These are phyloP conservation scores for Apiotrichum domesticum DNA, from an alignment of 1,284 basidiomycete genomes.

Conservation along the genomic window DNA sequence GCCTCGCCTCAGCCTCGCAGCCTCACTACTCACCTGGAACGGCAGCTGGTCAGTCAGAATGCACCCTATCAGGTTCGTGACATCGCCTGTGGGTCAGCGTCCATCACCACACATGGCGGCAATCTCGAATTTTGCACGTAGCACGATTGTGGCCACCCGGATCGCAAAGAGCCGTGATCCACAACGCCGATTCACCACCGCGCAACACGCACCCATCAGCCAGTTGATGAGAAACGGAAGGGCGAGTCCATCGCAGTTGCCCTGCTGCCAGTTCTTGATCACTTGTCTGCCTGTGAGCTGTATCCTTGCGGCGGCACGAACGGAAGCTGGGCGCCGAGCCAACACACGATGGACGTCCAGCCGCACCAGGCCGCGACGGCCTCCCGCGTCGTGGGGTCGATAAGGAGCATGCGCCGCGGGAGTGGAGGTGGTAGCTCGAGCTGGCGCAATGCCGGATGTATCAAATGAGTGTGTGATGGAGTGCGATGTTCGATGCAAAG, in stretches of 20 bases:
- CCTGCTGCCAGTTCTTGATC: conserved; percentile 64
- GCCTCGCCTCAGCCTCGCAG: too few species aligned
- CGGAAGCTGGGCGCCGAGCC: conserved; percentile 89
- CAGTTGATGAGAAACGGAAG: conserved; percentile 85
- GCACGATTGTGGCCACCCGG: not conserved
- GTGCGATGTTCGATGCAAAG: too few species aligned
- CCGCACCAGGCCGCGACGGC: conserved; percentile 46
- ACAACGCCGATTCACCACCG: not conserved
- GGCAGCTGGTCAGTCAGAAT: conserved; percentile 86
- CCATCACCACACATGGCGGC: too few species aligned
- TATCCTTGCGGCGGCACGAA: conserved; percentile 50
- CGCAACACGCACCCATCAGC: conserved; percentile 63
- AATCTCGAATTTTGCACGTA: not conserved
- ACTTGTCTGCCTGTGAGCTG: conserved; percentile 58
- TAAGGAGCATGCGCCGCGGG: not conserved
- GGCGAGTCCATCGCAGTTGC: conserved; percentile 78
- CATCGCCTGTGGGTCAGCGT: conserved; percentile 58
- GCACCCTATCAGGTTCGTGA: conserved; percentile 81
- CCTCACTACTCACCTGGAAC: conserved; percentile 63
- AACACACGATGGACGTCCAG: conserved; percentile 71
- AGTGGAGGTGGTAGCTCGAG: not conserved
- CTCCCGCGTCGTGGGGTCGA: not conserved
- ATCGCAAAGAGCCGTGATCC: too few species aligned
- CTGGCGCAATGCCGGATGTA: too few species aligned
- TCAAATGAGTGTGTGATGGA: too few species aligned